phyloP scores from a whole-genome alignment of 768 basidiomycete genomes.

The Mycena olivaceomarginata region DNA sequence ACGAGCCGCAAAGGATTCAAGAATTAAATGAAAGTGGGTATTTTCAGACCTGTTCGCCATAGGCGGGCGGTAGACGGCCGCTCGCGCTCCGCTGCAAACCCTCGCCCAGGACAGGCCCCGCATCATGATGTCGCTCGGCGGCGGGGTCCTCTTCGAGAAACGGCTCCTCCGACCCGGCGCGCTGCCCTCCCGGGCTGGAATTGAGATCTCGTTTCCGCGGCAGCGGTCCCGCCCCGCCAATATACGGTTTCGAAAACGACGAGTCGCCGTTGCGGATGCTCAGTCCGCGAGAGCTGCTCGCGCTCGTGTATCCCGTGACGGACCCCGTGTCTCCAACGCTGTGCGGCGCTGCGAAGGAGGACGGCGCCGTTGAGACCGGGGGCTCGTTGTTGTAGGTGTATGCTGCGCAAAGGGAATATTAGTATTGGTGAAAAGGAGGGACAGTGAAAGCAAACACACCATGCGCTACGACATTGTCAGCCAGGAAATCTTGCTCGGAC shows the following conservation, averaged over 20 bases:
- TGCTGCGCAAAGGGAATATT: not conserved
- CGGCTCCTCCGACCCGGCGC: not conserved
- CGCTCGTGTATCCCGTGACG: not conserved
- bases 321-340: not conserved
- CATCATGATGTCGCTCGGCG: not conserved
- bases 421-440: not conserved
- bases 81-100: not conserved
- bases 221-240: not conserved
- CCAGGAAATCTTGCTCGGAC: not conserved
- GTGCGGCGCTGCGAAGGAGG: not conserved
- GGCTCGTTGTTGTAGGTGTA: not conserved
- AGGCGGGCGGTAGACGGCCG: not conserved
- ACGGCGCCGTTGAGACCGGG: not conserved
- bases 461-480: not conserved
- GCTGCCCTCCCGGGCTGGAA: not conserved
- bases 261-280: not conserved
- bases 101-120: not conserved
- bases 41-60: not conserved
- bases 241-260: not conserved
- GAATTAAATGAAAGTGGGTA: no score
- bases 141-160: not conserved
- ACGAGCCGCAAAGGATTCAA: no score
- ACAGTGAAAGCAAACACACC: not conserved
- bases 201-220: not conserved
- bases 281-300: not conserved